A percentile compares a stretch with the other conserved stretches of the same genome.
These are phyloP conservation scores for Chernovozyma aurita DNA, from an alignment of 1,139 yeast species.

Conservation along the genomic window DNA sequence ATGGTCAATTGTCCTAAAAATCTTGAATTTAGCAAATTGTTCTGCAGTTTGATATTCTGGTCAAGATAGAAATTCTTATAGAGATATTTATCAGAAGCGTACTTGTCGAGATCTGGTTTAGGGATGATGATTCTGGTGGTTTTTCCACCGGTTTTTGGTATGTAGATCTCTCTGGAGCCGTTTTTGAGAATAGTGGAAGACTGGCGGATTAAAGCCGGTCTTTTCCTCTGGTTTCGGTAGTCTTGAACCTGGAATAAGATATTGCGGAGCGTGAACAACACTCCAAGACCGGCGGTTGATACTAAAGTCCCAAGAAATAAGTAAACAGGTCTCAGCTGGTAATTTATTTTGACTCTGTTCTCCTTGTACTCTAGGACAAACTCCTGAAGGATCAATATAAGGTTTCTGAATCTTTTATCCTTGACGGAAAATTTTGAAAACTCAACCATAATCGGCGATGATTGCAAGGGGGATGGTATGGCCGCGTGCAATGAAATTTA, in stretches of 20 bases:
- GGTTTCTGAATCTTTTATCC: constrained; percentile 17
- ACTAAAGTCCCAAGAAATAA: constrained; percentile 40
- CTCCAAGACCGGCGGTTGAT: constrained; percentile 42
- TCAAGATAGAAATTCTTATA: constrained; percentile 50
- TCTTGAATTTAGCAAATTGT: constrained; percentile 52
- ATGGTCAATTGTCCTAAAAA: constrained; percentile 72
- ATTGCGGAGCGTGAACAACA: constrained; percentile 29
- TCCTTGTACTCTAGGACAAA: constrained; percentile 34
- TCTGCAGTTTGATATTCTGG: constrained; percentile 29
- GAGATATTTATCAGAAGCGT: constrained; percentile 65
- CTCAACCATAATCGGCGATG: background rate
- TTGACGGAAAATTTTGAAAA: constrained; percentile 4
- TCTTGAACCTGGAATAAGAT: constrained; percentile 31
- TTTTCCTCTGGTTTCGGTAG: constrained; percentile 19
- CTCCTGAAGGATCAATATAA: constrained; percentile 34
- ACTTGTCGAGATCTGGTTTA: constrained; percentile 55
- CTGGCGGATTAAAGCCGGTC: constrained; percentile 42
- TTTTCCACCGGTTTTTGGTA: constrained; percentile 47
- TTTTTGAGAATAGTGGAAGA: constrained; percentile 44
- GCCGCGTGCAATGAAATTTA: no score
- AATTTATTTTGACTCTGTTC: constrained; percentile 38
- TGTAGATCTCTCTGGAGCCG: constrained; percentile 50
- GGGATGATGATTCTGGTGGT: constrained; percentile 49
- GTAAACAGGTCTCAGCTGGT: constrained; percentile 42
- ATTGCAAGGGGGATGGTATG: no score